Evolutionary conservation across 208 protist genomes (phyloP), one percentile per base, ranked within the genome.

Genomic region (Trypanosoma caninum): DNA sequence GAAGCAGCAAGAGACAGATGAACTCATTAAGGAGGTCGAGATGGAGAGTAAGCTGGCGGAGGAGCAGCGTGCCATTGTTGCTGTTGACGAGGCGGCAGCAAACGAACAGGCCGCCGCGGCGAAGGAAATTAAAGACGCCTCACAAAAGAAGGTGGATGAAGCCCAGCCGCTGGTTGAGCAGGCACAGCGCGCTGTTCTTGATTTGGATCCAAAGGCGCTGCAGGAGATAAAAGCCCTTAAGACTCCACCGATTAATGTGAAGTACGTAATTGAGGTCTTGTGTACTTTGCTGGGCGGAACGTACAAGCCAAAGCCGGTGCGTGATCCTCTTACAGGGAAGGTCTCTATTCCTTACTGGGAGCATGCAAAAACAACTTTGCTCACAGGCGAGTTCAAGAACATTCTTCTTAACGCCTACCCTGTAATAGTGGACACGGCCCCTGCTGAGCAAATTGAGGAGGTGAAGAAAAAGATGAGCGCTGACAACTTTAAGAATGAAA

Each of bases 171-270:
- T 95, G 8, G 91, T 99, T 20, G 81, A 98, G 62, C 77, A 92
- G 74, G 97, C 97, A 1, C 65, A 97, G 54, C 76, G 87, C n/a
- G 89, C 91, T 20, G 91, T 98, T 42, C 76, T 86, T 22, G 88
- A 92, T 53, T 74, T 98, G 25, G 94, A 98, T 50, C 93, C 96
- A 23, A 97, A 95, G 64, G 91, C 95, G 34, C 84, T 98, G 53
- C 82, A 84, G 60, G 96, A 98, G 70, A 88, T 99, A 48, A 97
- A 97, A 65, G 81, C 89, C 7, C 94, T 99, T 62, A 93, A 91
- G 75, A 91, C 75, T n/a, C 97, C 97, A 22, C 97, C 97, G 18
- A 76, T 87, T 56, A 93, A 87, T 59, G 97, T 99, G 59, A 97
- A 99, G 82, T 92, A 91, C 42, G 85, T 96, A 25, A 95, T 94